Percentiles rank a stretch among this genome's conserved stretches.
Evolutionary conservation across 2,329 filamentous ascomycete species (phyloP).

Genomic region (Diaporthe vaccinii): DNA sequence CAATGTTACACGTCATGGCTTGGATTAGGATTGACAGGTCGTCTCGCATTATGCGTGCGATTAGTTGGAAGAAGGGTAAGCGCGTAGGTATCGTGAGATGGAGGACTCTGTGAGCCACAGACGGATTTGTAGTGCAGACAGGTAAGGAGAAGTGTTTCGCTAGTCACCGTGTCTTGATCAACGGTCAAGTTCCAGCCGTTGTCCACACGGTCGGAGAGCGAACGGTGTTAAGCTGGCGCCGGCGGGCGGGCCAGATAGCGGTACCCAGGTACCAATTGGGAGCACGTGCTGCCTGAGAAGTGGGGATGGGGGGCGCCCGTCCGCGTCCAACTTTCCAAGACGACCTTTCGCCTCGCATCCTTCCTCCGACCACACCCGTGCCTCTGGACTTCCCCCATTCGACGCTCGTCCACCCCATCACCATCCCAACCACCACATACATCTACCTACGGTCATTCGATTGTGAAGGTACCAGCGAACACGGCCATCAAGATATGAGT

Average conservation of each 20-base stretch:
- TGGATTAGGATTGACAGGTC: conserved; percentile 13
- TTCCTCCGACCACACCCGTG: conserved; percentile 38
- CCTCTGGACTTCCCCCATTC: conserved; percentile 36
- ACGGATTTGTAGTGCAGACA: background rate
- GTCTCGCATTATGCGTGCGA: background rate
- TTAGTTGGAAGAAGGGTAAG: background rate
- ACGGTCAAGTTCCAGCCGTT: conserved; percentile 23
- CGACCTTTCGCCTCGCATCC: conserved; percentile 37
- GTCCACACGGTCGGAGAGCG: conserved; percentile 25
- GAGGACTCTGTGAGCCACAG: background rate
- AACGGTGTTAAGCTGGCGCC: conserved; percentile 22
- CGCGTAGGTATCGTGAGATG: background rate
- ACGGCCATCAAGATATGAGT: conserved; percentile 85
- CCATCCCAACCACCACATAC: conserved; percentile 21
- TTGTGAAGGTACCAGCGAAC: conserved; percentile 38
- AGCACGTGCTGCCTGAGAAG: conserved; percentile 36
- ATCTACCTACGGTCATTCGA: conserved; percentile 34
- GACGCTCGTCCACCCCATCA: conserved; percentile 17
- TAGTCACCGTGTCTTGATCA: background rate
- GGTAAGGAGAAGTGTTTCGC: background rate
- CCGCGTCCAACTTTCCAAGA: conserved; percentile 29
- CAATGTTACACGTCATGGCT: conserved; percentile 31
- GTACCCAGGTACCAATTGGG: conserved; percentile 27
- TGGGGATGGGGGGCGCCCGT: conserved; percentile 26
- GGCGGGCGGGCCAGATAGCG: conserved; percentile 8